phyloP scores from a whole-genome alignment of 768 basidiomycete genomes.

The Phlebiopsis gigantea region DNA sequence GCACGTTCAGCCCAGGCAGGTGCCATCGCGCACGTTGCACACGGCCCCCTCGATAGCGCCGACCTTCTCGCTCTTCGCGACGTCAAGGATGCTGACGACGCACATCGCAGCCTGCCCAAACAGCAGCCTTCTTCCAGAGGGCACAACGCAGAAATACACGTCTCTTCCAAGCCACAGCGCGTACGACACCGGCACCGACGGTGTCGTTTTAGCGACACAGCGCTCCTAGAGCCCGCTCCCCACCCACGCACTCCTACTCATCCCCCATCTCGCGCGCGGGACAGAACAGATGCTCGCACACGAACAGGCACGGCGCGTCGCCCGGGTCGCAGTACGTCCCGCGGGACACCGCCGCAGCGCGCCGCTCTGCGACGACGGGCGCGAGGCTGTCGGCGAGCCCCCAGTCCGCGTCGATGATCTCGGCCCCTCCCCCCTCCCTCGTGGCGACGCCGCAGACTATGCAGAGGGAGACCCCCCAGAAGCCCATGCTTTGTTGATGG shows the following conservation, averaged over 20 bases:
- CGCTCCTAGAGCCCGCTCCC: too few relatives aligned
- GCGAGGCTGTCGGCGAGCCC: background rate
- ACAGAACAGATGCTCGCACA: slow-evolving; percentile 3
- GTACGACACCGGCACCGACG: too few relatives aligned
- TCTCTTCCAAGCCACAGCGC: too few relatives aligned
- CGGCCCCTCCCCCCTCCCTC: background rate
- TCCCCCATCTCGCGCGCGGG: background rate
- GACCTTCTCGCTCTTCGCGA: too few relatives aligned
- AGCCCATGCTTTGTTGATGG: background rate
- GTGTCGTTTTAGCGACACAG: too few relatives aligned
- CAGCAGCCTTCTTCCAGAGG: too few relatives aligned
- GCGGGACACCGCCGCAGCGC: background rate
- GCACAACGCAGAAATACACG: too few relatives aligned
- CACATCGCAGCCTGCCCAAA: too few relatives aligned
- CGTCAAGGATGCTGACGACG: too few relatives aligned
- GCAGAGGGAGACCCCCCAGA: slow-evolving; percentile 3
- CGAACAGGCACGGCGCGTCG: background rate
- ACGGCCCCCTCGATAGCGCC: too few relatives aligned
- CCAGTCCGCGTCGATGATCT: background rate
- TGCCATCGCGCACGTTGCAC: too few relatives aligned
- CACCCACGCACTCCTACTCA: background rate
- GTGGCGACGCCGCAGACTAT: background rate
- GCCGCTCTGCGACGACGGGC: background rate
- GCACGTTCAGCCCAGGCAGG: too few relatives aligned
- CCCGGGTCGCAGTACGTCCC: background rate